Conservation (phyloP, 2,329 filamentous ascomycete species). For the Calonectria pseudoturangicola region DNA sequence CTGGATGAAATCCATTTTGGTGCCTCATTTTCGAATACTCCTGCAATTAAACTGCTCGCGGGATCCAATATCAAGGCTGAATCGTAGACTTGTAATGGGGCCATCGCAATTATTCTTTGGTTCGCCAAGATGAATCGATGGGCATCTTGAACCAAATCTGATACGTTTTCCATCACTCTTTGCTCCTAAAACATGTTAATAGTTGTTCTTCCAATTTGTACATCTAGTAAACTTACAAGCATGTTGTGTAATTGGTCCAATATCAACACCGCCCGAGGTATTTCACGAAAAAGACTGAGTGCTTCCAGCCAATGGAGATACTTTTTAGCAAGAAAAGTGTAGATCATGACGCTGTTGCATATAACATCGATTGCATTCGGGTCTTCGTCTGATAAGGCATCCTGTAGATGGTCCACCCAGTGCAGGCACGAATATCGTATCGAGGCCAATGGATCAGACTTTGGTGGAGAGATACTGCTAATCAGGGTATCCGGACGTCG, state of each 20-base stretch:
- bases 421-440: slow-evolving; percentile 48
- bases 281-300: slow-evolving; percentile 59
- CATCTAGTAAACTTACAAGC: not conserved
- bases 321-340: slow-evolving; percentile 9
- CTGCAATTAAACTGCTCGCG: not conserved
- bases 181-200: not conserved
- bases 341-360: not conserved
- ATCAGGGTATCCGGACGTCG: slow-evolving; percentile 35
- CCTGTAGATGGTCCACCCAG: slow-evolving; percentile 50
- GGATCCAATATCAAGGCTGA: not conserved
- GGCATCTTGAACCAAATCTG: slow-evolving; percentile 6
- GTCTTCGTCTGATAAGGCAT: slow-evolving; percentile 8
- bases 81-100: slow-evolving; percentile 7
- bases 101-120: not conserved
- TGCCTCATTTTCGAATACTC: not conserved
- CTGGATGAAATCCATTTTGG: slow-evolving; percentile 1
- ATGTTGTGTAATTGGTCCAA: not conserved
- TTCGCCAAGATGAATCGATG: slow-evolving; percentile 15
- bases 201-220: not conserved
- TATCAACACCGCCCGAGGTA: not conserved
- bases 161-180: not conserved
- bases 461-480: slow-evolving; percentile 29
- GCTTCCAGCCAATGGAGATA: slow-evolving; percentile 66
- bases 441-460: slow-evolving; percentile 41
- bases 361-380: not conserved